A percentile compares a stretch with the other conserved stretches of the same genome.
Conservation (phyloP, 2,329 filamentous ascomycete genomes). For the Fusarium pseudocircinatum region DNA sequence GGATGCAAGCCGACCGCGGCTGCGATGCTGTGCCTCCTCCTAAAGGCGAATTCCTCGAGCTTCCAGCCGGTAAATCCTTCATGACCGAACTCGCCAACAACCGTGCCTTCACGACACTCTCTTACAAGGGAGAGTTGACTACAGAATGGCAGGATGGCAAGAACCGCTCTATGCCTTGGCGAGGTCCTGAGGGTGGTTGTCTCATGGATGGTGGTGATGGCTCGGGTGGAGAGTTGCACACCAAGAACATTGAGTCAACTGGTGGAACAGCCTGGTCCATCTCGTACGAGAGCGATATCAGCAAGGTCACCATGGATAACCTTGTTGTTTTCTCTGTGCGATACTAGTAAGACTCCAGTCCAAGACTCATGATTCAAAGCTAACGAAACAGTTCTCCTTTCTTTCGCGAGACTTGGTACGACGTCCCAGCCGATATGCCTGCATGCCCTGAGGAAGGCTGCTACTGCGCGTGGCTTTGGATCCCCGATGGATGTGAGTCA, state of each 20-base stretch:
- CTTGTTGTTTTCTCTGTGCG: conserved; percentile 61
- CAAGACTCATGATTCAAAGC: not conserved
- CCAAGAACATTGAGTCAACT: conserved; percentile 53
- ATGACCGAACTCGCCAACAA: conserved; percentile 62
- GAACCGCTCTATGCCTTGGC: conserved; percentile 57
- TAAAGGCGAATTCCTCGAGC: conserved; percentile 49
- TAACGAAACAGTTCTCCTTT: conserved; percentile 40
- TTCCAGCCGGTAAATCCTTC: conserved; percentile 60
- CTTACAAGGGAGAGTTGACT: conserved; percentile 50
- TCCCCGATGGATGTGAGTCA: conserved; percentile 43
- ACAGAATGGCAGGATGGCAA: conserved; percentile 60
- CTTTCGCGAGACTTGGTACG: conserved; percentile 44
- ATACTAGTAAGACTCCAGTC: conserved; percentile 48
- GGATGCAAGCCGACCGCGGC: conserved; percentile 60
- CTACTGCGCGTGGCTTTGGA: conserved; percentile 47
- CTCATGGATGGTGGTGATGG: conserved; percentile 46
- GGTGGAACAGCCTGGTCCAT: conserved; percentile 62
- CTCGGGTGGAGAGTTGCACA: conserved; percentile 58
- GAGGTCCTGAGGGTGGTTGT: conserved; percentile 46
- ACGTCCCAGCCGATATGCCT: conserved; percentile 43
- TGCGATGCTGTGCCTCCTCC: conserved; percentile 53
- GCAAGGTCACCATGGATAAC: conserved; percentile 59
- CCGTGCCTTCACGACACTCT: conserved; percentile 58
- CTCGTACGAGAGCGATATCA: conserved; percentile 58
- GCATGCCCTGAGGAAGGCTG: conserved; percentile 43